Conservation (phyloP, 208 protist species). For the Wallacemonas rigidus region DNA sequence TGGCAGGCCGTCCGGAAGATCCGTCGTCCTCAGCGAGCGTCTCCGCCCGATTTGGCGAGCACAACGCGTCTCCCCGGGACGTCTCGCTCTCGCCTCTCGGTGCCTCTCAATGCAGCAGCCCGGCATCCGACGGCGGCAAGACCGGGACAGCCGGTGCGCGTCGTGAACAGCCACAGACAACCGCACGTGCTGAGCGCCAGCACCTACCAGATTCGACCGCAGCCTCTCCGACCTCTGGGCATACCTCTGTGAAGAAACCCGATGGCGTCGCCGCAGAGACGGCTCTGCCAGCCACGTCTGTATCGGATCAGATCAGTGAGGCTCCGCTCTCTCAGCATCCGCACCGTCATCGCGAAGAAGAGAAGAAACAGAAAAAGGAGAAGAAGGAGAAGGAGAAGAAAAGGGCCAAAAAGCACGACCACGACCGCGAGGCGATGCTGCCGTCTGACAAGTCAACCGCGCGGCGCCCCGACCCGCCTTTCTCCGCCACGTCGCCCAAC, state of each 20-base stretch:
- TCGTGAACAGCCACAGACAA: slow-evolving; percentile 1
- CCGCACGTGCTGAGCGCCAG: background rate
- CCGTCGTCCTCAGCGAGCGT: background rate
- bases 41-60: background rate
- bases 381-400: slow-evolving; percentile 18
- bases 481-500: too few species aligned
- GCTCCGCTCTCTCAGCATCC: too few species aligned
- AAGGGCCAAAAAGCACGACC: background rate
- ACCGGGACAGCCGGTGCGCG: background rate
- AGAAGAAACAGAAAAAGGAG: slow-evolving; percentile 12
- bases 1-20: background rate
- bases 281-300: too few species aligned
- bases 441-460: background rate
- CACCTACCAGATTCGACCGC: background rate
- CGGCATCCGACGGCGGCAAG: background rate
- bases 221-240: background rate
- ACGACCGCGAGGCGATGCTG: background rate
- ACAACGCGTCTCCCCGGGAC: background rate
- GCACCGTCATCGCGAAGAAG: background rate
- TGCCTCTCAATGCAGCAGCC: slow-evolving; percentile 1
- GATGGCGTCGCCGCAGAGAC: too few species aligned
- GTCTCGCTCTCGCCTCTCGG: slow-evolving; percentile 13
- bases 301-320: too few species aligned
- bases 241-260: too few species aligned
- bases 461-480: background rate